Conservation (phyloP, 169 alveolate species). For the Eimeria falciformis region DNA sequence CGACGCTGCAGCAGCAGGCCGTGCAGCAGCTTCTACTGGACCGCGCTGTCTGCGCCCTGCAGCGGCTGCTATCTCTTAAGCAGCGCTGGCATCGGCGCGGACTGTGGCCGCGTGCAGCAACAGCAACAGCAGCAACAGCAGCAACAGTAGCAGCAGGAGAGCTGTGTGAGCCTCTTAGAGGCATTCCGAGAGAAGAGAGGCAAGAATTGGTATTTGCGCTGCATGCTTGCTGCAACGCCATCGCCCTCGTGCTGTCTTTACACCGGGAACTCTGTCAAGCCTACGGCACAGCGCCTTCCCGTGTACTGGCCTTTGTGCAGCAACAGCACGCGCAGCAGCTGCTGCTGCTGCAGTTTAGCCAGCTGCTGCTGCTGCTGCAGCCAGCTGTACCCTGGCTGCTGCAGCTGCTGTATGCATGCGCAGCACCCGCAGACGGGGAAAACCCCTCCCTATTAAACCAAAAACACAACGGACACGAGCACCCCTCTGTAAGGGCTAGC, state of each 20-base stretch:
- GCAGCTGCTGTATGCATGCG: conserved; percentile 71
- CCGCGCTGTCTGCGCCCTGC: conserved; percentile 24
- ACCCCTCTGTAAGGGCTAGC: conserved; percentile 76
- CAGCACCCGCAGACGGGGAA: conserved; percentile 65
- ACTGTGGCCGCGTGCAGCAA: not conserved
- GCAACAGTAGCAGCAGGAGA: conserved; percentile 7
- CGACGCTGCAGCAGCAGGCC: conserved; percentile 70
- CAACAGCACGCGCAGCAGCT: conserved; percentile 67
- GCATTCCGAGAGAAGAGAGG: not conserved
- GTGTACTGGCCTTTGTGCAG: not conserved
- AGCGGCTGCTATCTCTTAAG: conserved; percentile 54
- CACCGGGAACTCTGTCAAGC: conserved; percentile 73
- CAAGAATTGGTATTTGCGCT: conserved; percentile 18
- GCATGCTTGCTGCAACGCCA: conserved; percentile 66
- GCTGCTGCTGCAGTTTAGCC: conserved; percentile 54
- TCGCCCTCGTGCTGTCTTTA: conserved; percentile 32
- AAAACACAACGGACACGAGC: conserved; percentile 73
- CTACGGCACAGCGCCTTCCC: conserved; percentile 33
- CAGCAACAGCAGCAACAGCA: not conserved
- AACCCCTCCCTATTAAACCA: conserved; percentile 66
- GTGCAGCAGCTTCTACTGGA: conserved; percentile 74
- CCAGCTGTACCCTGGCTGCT: conserved; percentile 47
- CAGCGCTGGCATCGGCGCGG: conserved; percentile 51
- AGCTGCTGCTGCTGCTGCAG: conserved; percentile 71
- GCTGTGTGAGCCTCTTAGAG: conserved; percentile 3